Percentiles rank a stretch among this genome's conserved stretches.
These are phyloP conservation scores for Epichloe bromicola DNA, from an alignment of 2,329 filamentous ascomycete genomes.

Conservation along the genomic window DNA sequence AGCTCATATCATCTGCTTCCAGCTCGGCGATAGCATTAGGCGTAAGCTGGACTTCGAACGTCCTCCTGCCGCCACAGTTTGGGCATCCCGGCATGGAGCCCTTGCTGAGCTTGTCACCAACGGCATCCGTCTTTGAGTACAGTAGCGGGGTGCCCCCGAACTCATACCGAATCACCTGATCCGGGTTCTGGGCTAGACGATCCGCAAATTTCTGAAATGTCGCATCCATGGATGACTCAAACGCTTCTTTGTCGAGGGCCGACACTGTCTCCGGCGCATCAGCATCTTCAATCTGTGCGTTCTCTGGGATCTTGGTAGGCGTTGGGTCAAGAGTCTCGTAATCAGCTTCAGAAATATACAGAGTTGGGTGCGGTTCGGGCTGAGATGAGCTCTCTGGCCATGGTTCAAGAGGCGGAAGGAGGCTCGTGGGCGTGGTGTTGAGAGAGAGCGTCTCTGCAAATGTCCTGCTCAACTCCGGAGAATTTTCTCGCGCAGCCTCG, in stretches of 20 bases:
- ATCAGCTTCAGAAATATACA: slow-evolving; percentile 76
- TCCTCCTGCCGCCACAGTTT: slow-evolving; percentile 60
- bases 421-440: slow-evolving; percentile 36
- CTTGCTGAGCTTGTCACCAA: slow-evolving; percentile 50
- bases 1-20: slow-evolving; percentile 58
- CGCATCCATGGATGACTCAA: slow-evolving; percentile 62
- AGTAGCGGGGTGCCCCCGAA: slow-evolving; percentile 62
- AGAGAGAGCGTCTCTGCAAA: slow-evolving; percentile 68
- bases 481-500: slow-evolving; percentile 10
- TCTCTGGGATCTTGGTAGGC: slow-evolving; percentile 35
- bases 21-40: slow-evolving; percentile 83
- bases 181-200: slow-evolving; percentile 64
- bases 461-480: slow-evolving; percentile 37
- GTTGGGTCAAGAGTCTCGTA: slow-evolving; percentile 69
- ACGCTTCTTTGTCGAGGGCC: slow-evolving; percentile 53
- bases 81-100: slow-evolving; percentile 58
- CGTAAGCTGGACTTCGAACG: slow-evolving; percentile 86
- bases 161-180: slow-evolving; percentile 73
- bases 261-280: slow-evolving; percentile 25
- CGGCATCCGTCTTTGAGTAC: slow-evolving; percentile 63
- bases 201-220: slow-evolving; percentile 73
- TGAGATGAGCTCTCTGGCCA: slow-evolving; percentile 61
- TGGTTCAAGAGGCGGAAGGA: slow-evolving; percentile 40
- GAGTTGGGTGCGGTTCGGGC: slow-evolving; percentile 59
- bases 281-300: slow-evolving; percentile 29